A percentile compares a stretch with the other conserved stretches of the same genome.
Evolutionary conservation across 2,329 filamentous ascomycete genomes (phyloP).

Genomic region (Lachnellula occidentalis): DNA sequence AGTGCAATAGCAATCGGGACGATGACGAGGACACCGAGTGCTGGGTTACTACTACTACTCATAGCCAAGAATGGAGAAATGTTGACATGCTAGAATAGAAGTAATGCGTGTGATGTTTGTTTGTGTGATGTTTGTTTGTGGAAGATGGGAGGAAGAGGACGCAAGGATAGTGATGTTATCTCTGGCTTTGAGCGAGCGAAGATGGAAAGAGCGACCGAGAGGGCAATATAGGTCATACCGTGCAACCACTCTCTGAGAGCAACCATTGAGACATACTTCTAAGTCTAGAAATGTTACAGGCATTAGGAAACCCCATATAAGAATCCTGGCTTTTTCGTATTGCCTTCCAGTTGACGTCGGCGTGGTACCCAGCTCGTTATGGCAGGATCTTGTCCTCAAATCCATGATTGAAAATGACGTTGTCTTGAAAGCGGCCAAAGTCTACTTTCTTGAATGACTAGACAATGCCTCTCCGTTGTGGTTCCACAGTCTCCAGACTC

Average conservation of each 20-base stretch:
- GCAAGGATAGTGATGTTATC: not conserved
- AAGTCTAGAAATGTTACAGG: not conserved
- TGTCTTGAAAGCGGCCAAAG: not conserved
- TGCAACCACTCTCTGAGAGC: not conserved
- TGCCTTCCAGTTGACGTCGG: not conserved
- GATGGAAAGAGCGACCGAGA: not conserved
- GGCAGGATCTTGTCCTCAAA: not conserved
- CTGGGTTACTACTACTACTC: conserved; percentile 34
- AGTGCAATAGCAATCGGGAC: conserved; percentile 40
- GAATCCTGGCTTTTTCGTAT: too few species aligned
- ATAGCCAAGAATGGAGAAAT: conserved; percentile 31
- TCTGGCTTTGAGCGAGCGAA: not conserved
- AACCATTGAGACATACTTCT: not conserved
- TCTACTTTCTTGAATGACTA: conserved; percentile 21
- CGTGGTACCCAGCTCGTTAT: not conserved
- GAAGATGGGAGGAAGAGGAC: not conserved
- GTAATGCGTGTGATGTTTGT: conserved; percentile 5
- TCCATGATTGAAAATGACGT: not conserved
- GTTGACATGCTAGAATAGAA: conserved; percentile 20
- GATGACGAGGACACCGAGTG: conserved; percentile 40
- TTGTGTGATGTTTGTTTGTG: not conserved
- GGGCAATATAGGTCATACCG: not conserved
- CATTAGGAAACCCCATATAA: too few species aligned
- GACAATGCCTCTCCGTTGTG: conserved; percentile 21
- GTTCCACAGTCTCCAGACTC: conserved; percentile 35